Evolutionary conservation across 805 yeast species (phyloP).

Genomic region (Crinitomyces ghanaensis): DNA sequence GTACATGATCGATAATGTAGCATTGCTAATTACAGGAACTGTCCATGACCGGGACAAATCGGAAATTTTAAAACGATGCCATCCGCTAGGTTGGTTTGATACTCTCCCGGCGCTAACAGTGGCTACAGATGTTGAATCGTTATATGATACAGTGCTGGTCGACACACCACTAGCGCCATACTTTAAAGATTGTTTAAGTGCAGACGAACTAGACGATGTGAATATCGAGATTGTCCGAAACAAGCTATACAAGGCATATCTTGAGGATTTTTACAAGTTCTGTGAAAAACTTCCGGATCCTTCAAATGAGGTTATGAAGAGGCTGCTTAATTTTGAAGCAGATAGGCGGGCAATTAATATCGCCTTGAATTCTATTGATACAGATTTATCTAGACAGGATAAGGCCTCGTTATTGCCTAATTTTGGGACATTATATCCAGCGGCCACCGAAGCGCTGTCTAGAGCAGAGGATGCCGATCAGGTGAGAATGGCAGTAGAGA

Average conservation of each 20-base stretch:
- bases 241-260: constrained; percentile 80
- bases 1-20: constrained; percentile 96
- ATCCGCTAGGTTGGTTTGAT: constrained; percentile 98
- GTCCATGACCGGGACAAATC: constrained; percentile 85
- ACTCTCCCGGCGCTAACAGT: constrained; percentile 90
- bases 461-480: constrained; percentile 78
- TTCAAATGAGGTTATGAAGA: constrained; percentile 68
- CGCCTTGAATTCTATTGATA: constrained; percentile 75
- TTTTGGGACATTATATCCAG: constrained; percentile 76
- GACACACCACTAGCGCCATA: constrained; percentile 98
- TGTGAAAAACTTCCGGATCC: constrained; percentile 59
- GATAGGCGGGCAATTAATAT: constrained; percentile 92
- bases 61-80: constrained; percentile 83
- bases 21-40: constrained; percentile 92
- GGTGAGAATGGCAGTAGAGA: constrained; percentile 36
- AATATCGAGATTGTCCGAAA: constrained; percentile 93
- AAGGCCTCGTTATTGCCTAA: constrained; percentile 64
- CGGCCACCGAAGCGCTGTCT: constrained; percentile 57
- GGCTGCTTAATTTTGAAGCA: constrained; percentile 78
- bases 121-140: constrained; percentile 89
- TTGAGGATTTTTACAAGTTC: constrained; percentile 74
- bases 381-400: constrained; percentile 67
- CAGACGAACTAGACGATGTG: constrained; percentile 83
- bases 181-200: constrained; percentile 75
- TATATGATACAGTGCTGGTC: constrained; percentile 82